A percentile compares a stretch with the other conserved stretches of the same genome.
phyloP scores from a whole-genome alignment of 768 basidiomycete species.

The Lactarius psammicola region DNA sequence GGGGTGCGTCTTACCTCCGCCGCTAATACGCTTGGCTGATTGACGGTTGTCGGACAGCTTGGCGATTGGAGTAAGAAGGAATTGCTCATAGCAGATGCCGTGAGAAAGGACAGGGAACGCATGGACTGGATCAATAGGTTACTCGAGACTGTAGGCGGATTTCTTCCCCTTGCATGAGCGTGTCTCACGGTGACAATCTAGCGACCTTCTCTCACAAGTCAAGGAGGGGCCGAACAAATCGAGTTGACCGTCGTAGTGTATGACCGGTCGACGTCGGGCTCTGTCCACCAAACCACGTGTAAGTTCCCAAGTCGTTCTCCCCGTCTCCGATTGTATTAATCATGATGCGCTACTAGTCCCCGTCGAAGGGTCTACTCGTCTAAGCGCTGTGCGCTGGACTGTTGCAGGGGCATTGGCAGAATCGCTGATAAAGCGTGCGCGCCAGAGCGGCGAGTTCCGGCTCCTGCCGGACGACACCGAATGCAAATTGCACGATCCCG shows the following conservation, averaged over 20 bases:
- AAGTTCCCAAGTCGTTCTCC: not conserved
- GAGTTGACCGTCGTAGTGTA: conserved; percentile 11
- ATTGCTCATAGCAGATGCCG: not conserved
- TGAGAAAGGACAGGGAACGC: conserved; percentile 12
- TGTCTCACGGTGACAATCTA: not conserved
- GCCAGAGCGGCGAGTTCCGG: conserved; percentile 9
- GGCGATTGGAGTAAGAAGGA: not conserved
- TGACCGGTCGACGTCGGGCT: not conserved
- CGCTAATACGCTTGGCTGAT: not conserved
- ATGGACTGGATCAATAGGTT: conserved; percentile 16
- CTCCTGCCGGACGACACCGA: not conserved
- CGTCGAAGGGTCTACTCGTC: conserved; percentile 12
- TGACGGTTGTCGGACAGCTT: not conserved
- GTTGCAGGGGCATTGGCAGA: not conserved
- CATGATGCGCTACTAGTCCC: not conserved
- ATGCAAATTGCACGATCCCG: conserved; percentile 1
- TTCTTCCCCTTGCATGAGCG: not conserved
- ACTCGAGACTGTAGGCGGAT: conserved; percentile 8
- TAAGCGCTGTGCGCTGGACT: conserved; percentile 19
- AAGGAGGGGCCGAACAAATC: not conserved
- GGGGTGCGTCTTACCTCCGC: conserved; percentile 4
- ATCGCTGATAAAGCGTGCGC: not conserved
- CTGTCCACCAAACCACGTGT: not conserved
- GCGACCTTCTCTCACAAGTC: conserved; percentile 5
- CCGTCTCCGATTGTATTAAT: not conserved